Base-by-base conservation (phyloP, 2,329 filamentous ascomycete genomes). In the Pestalotiopsis sp. region DNA sequence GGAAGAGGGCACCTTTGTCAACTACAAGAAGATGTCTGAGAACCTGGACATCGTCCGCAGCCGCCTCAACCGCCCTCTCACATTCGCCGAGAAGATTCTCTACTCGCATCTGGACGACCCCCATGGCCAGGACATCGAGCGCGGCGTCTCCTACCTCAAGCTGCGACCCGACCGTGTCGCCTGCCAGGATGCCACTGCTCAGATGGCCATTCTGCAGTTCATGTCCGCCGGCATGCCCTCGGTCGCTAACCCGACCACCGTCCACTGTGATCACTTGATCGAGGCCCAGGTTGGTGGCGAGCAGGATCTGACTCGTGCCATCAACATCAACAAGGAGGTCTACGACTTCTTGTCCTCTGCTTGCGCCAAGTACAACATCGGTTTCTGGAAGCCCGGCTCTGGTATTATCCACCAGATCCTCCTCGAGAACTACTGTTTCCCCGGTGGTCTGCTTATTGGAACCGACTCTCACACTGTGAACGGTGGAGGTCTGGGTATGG, bases 171-270 rank as follows among this genome's bases (percentile, higher is more conserved):
- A 99, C 81, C 93, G 96, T 83, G 96, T 99, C 78, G 96, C 96
- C 82, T 98, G 96, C 88, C 96, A 99, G 88, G 96, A 99, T 89
- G 96, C 96, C 80, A 98, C 96, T 70, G 96, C 96, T 73, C 96
- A 99, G 89, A 99, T 99, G 96, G 96, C 96, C 73, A 97, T 99
- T 75, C 89, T 99, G 70, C 96, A 99, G 87, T 99, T 99, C 90
- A 99, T 99, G 95, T 97, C 94, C 68, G 95, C 96, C 70, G 95
- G 95, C 82, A 95, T 99, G 93, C 93, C 94, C 74, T 91, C 92
- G 27, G 96, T 98, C 71, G 95, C 95, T 72, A 98, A 97, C 78
- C 96, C 96, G 65, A 91, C 92, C 77, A 98, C 95, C 64, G 95
- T 99, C 72, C 96, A 99, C 90, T 98, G 96, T 81, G 96, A 99